Conservation (phyloP, 176 grass and related monocot species). For the Oryza glumipatula region DNA sequence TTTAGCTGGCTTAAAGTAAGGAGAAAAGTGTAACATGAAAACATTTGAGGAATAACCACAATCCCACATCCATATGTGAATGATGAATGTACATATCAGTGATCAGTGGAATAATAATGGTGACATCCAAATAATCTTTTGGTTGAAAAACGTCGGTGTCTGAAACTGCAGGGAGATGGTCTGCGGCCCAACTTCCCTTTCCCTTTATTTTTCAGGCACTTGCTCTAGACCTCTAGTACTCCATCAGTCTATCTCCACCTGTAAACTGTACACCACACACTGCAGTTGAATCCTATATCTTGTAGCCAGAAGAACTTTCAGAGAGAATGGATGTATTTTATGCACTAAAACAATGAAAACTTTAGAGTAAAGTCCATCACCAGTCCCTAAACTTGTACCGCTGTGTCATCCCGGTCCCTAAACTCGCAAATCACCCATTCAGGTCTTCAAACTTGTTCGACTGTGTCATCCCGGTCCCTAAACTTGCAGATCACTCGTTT, state of each 20-base stretch:
- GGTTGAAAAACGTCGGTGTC: not conserved
- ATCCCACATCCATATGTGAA: not conserved
- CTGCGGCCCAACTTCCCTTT: not conserved
- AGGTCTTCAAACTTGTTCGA: no score
- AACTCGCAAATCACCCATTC: no score
- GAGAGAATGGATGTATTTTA: not conserved
- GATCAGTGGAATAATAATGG: not conserved
- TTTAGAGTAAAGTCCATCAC: not conserved
- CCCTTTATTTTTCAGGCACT: slow-evolving; percentile 1
- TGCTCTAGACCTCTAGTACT: not conserved
- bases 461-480: no score
- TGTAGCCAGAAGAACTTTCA: not conserved
- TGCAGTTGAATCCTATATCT: not conserved
- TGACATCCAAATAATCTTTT: not conserved
- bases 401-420: no score
- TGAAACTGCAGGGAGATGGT: not conserved
- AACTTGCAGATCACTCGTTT: no score
- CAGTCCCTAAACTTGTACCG: no score
- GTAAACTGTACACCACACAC: not conserved
- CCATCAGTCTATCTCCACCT: not conserved
- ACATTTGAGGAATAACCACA: not conserved
- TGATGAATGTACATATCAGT: not conserved
- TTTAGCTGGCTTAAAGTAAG: not conserved
- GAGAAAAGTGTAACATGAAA: not conserved
- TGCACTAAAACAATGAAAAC: not conserved